Conservation (phyloP, 306 rosid species). For the Vigna unguiculata region DNA sequence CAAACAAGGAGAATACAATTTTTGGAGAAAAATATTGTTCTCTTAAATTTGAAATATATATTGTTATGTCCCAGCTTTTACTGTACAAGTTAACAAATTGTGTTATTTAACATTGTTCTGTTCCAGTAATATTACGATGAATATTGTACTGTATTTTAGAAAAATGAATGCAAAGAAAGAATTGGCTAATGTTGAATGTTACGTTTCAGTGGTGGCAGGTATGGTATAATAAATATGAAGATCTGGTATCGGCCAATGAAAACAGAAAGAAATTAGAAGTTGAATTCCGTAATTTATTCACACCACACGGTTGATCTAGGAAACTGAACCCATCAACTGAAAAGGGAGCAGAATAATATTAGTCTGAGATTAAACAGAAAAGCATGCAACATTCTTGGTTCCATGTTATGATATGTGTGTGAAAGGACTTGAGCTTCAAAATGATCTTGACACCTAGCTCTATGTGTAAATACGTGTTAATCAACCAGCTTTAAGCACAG, state of each 20-base stretch:
- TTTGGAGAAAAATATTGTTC: too few species aligned
- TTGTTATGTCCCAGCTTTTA: not conserved
- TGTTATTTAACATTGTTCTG: not conserved
- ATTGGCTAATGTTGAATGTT: not conserved
- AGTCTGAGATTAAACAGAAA: constrained; percentile 37
- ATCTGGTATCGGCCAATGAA: constrained; percentile 11
- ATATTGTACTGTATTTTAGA: not conserved
- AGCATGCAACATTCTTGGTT: constrained; percentile 45
- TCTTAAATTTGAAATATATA: not conserved
- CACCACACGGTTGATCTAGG: constrained; percentile 28
- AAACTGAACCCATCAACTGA: constrained; percentile 17
- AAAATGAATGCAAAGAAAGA: not conserved
- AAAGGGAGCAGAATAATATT: not conserved
- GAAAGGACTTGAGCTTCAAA: constrained; percentile 44
- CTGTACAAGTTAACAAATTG: not conserved
- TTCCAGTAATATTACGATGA: not conserved
- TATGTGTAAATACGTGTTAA: constrained; percentile 39
- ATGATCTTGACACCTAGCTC: constrained; percentile 40
- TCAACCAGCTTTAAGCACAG: constrained; percentile 27
- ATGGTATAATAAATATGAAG: not conserved
- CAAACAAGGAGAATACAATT: not conserved
- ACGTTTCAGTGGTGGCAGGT: not conserved
- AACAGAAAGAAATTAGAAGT: constrained; percentile 28
- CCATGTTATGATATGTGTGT: constrained; percentile 6
- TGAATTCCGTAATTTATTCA: not conserved